Evolutionary conservation across 176 grass and related monocot species (phyloP).

Genomic region (Juncus effusus): DNA sequence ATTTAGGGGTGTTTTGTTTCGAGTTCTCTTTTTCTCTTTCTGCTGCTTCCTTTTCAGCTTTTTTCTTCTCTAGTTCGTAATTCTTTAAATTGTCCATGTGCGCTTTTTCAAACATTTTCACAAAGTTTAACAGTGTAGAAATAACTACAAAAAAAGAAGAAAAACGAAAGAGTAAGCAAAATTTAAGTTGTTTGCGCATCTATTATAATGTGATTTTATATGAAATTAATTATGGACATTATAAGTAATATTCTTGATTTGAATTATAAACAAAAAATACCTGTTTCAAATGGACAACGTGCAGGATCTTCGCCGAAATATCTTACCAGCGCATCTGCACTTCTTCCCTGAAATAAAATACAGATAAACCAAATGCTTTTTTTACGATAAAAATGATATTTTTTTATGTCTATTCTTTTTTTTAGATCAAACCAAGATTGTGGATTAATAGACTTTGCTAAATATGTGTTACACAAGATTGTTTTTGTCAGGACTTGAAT

Average conservation of each 20-base stretch:
- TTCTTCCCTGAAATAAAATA: constrained; percentile 57
- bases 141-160: constrained; percentile 46
- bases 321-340: constrained; percentile 68
- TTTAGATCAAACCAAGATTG: too few relatives aligned
- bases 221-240: not conserved
- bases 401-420: too few relatives aligned
- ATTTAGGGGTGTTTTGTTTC: constrained; percentile 31
- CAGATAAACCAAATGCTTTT: too few relatives aligned
- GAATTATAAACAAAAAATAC: constrained; percentile 37
- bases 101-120: constrained; percentile 63
- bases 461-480: too few relatives aligned
- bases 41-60: constrained; percentile 43
- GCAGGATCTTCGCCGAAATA: constrained; percentile 97
- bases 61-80: constrained; percentile 65
- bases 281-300: constrained; percentile 89
- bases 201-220: not conserved
- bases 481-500: too few relatives aligned
- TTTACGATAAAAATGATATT: too few relatives aligned
- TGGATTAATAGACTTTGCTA: too few relatives aligned
- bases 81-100: constrained; percentile 62
- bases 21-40: constrained; percentile 40
- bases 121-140: constrained; percentile 61
- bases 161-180: not conserved
- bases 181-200: not conserved
- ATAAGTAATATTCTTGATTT: constrained; percentile 18